Base-by-base conservation (phyloP, 495 filamentous ascomycete species). In the Talaromyces trachyspermus region DNA sequence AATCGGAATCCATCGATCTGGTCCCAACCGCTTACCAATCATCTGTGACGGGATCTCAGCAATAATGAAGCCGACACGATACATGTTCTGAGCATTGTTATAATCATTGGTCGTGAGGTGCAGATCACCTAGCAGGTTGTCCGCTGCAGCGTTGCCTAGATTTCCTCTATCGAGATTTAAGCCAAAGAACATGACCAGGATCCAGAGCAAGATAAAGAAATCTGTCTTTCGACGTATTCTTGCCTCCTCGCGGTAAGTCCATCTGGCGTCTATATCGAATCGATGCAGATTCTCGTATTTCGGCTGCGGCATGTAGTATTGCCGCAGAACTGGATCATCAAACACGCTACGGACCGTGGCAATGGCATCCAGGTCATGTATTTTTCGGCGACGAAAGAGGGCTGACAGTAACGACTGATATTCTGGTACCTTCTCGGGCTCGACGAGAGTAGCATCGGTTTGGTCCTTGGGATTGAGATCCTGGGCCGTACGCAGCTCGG, bases 141-240 rank as follows among this genome's bases (percentile, higher is more conserved):
- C 83, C 0, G 79, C 74, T 1, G 83, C 57, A 5, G 83, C 81
- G 49, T 85, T 75, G 11, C 59, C 53, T 38, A 86, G 70, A 51
- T 88, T 89, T 14, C 79, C 77, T n/a, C 85, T 72, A 52, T 90
- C 85, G 2, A 88, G 63, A 43, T 89, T 79, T 24, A 89, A 69
- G 0, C 78, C 81, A 43, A 88, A 86, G 68, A 94, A 95, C 59
- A 80, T 83, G 50, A 94, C 74, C 36, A 91, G 79, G 39, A 76
- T 75, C 74, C 74, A 76, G 14, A 65, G 24, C 23, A 70, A 69
- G n/a, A 85, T 70, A 12, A 54, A 60, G 15, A 52, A 48, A 49
- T 78, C 75, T 0, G 58, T 56, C 49, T 63, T 67, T 27, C 58
- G 56, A 2, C 51, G 48, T 7, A 64, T 48, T 3, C 29, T n/a